A percentile compares a stretch with the other conserved stretches of the same genome.
Conservation (phyloP, 352 stramenopile species). For the Thalassiosira mediterranea region DNA sequence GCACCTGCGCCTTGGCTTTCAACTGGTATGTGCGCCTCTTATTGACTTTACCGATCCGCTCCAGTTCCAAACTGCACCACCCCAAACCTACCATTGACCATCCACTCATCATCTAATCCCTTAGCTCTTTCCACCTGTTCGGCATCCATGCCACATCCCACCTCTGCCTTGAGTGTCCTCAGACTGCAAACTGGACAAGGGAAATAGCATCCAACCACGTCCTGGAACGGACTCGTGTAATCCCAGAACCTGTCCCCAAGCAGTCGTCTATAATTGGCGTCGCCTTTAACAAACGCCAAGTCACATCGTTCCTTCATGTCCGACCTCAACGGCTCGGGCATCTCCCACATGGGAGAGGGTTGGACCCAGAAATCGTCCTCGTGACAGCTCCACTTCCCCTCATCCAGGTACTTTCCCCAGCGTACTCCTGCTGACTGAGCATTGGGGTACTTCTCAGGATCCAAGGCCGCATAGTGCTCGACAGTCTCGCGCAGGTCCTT, state of each 20-base stretch:
- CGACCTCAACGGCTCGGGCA: conserved; percentile 70
- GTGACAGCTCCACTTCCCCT: conserved; percentile 79
- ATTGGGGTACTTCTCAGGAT: conserved; percentile 54
- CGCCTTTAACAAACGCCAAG: conserved; percentile 95
- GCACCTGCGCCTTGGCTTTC: no score
- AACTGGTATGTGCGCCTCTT: no score
- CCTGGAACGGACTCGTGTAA: conserved; percentile 80
- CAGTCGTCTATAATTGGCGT: conserved; percentile 96
- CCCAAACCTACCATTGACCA: conserved; percentile 83
- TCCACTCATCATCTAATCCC: conserved; percentile 72
- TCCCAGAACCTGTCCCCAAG: conserved; percentile 92
- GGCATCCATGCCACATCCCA: conserved; percentile 83
- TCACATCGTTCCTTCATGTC: conserved; percentile 72
- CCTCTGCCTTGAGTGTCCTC: conserved; percentile 86
- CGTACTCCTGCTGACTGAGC: conserved; percentile 59
- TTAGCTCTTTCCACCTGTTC: conserved; percentile 68
- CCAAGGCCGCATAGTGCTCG: conserved; percentile 75
- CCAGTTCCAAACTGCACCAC: conserved; percentile 66
- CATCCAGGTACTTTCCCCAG: conserved; percentile 79
- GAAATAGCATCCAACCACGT: conserved; percentile 87
- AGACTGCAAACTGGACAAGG: conserved; percentile 84
- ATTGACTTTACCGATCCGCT: background rate
- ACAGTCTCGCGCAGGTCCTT: conserved; percentile 85
- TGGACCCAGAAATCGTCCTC: conserved; percentile 87
- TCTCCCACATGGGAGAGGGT: conserved; percentile 84